Evolutionary conservation across 768 basidiomycete species (phyloP).

Genomic region (Psilocybe cyanescens): DNA sequence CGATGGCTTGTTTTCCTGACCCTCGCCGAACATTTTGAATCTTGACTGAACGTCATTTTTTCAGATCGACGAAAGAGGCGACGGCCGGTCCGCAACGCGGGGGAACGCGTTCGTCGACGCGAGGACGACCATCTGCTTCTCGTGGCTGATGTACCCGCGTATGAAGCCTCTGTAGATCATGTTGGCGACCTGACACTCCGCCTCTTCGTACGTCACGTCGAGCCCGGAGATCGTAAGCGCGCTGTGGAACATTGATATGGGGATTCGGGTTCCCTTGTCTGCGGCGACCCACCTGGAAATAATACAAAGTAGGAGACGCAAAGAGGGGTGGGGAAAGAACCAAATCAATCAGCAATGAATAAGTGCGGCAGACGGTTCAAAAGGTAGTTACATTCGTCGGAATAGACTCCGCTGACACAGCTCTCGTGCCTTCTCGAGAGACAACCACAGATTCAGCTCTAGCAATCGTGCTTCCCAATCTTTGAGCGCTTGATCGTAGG

Average conservation of each 20-base stretch:
- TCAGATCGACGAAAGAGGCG: conserved; percentile 50
- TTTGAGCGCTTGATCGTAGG: conserved; percentile 82
- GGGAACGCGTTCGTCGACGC: conserved; percentile 84
- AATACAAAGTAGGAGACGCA: background rate
- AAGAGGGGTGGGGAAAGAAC: conserved; percentile 5
- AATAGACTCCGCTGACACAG: conserved; percentile 85
- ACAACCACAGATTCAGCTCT: conserved; percentile 86
- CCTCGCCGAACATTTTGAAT: too few species aligned
- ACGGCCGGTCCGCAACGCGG: conserved; percentile 61
- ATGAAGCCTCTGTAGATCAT: conserved; percentile 95
- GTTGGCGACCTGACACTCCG: conserved; percentile 92
- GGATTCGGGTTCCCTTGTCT: conserved; percentile 76
- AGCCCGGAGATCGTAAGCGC: conserved; percentile 74
- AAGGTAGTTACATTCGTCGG: conserved; percentile 63
- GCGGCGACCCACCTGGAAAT: conserved; percentile 75
- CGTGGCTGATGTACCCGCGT: conserved; percentile 96
- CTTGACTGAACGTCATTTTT: too few species aligned
- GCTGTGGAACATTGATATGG: conserved; percentile 80
- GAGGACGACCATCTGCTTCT: conserved; percentile 92
- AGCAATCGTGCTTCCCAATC: conserved; percentile 73
- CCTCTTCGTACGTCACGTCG: conserved; percentile 76
- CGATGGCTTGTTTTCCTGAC: too few species aligned
- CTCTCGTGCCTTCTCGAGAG: conserved; percentile 87
- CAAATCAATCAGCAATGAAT: background rate
- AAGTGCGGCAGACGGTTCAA: background rate